Evolutionary conservation across 164 flowering plant species (phyloP).

Genomic region (Kingdonia uniflora): DNA sequence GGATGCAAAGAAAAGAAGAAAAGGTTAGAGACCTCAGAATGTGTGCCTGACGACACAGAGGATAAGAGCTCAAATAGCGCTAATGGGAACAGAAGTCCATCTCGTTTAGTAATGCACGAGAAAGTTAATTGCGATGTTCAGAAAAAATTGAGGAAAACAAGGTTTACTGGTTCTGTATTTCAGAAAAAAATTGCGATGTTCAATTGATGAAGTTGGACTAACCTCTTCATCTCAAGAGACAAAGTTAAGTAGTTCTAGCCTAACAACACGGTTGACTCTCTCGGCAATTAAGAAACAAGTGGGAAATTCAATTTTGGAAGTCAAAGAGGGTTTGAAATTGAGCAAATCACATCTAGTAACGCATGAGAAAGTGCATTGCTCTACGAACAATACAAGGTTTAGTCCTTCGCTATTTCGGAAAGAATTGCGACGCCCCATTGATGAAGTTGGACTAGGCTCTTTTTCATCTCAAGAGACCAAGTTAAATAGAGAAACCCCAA

Average conservation of each 20-base stretch:
- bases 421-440: background rate
- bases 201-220: conserved; percentile 4
- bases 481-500: background rate
- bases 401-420: background rate
- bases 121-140: background rate
- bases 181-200: conserved; percentile 5
- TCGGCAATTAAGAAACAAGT: too few species aligned
- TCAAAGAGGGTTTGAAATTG: too few species aligned
- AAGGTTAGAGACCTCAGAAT: conserved; percentile 8
- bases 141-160: background rate
- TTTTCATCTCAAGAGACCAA: background rate
- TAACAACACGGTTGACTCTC: too few species aligned
- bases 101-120: background rate
- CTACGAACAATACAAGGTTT: background rate
- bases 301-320: too few species aligned
- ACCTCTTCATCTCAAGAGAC: conserved; percentile 5
- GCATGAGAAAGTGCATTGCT: background rate
- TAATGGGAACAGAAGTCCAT: conserved; percentile 1
- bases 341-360: background rate
- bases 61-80: conserved; percentile 2
- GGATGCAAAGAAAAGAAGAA: conserved; percentile 5
- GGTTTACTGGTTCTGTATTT: conserved; percentile 16
- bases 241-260: background rate
- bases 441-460: background rate
- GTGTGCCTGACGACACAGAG: background rate